Evolutionary conservation across 148 eudicot genomes (phyloP), one percentile per base, ranked within the genome.

Genomic region (Chenopodium berlandieri): DNA sequence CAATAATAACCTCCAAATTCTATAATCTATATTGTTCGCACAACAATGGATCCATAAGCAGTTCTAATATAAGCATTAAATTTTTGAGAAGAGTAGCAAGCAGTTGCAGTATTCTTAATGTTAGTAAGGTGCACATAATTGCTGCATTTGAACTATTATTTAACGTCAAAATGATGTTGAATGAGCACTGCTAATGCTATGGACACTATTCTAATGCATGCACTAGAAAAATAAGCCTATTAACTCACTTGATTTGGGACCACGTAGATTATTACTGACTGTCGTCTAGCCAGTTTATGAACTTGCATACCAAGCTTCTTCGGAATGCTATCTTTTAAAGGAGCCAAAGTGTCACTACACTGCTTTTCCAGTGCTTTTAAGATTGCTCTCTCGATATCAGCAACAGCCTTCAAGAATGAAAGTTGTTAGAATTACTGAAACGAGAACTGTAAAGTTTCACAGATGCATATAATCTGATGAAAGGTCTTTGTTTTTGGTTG

Each of bases 251-350:
- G 93, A 82, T 70, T 85, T 63, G 98, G 94, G 79, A 90, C 82
- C 27, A 89, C 22, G 72, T 92, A 92, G 31, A 87, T 64, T 1
- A 90, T 78, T 17, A 72, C 89, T 80, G 96, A 92, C 54, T 92
- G 96, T 77, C 98, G 89, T 85, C 96, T 86, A 20, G 96, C 91
- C 69, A 94, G 76, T 82, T 94, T 94, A 79, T 94, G 98, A 71
- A 94, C 98, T 77, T 91, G 94, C 86, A 92, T 91, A 32, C 98
- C 98, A 75, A 94, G 89, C 89, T 86, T 94, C 86, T 92, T 92
- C 2, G 91, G 98, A 74, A 94, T 87, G 88, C 94, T 94, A 75
- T 92, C 96, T 83, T 88, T 91, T 72, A 94, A 82, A 71, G 98
- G 98, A 81, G 92, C 86, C 83, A 94, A 88, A 81, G 91, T 92